These are phyloP conservation scores for Madurella mycetomatis DNA, from an alignment of 2,329 filamentous ascomycete species.

Conservation along the genomic window DNA sequence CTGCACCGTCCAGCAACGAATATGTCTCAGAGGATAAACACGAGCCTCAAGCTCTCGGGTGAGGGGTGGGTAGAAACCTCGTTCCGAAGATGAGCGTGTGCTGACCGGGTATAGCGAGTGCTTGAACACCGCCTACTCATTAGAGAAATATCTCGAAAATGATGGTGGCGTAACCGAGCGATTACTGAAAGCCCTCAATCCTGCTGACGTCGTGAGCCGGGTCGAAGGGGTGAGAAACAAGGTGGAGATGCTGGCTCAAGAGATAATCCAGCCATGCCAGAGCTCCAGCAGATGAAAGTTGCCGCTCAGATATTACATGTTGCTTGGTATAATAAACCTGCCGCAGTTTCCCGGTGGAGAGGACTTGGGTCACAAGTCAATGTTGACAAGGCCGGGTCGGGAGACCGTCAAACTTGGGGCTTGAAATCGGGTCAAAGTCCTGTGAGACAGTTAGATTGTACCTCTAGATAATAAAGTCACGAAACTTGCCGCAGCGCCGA, in stretches of 20 bases:
- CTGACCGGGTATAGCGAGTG: conserved; percentile 5
- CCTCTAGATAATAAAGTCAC: background rate
- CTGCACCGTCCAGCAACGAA: background rate
- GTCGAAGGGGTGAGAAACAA: conserved; percentile 4
- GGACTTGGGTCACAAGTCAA: background rate
- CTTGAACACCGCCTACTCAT: conserved; percentile 9
- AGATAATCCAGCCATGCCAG: background rate
- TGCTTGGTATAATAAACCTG: background rate
- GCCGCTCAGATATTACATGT: background rate
- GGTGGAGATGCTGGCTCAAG: conserved; percentile 9
- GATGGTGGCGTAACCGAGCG: conserved; percentile 17
- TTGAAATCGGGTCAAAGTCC: conserved; percentile 19
- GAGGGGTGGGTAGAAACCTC: conserved; percentile 13
- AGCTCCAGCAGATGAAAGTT: conserved; percentile 1
- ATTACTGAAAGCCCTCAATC: conserved; percentile 12
- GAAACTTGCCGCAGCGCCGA: conserved; percentile 22
- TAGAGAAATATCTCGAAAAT: conserved; percentile 18
- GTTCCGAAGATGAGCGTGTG: background rate
- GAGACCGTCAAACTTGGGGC: conserved; percentile 6
- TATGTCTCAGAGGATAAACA: conserved; percentile 8
- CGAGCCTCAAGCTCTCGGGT: conserved; percentile 12
- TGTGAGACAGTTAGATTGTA: conserved; percentile 1
- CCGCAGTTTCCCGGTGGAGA: too few relatives aligned
- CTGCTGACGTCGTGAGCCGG: conserved; percentile 6
- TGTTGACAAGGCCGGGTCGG: background rate